Evolutionary conservation across 1,139 yeast genomes (phyloP).

Genomic region (Ogataea hybrid): DNA sequence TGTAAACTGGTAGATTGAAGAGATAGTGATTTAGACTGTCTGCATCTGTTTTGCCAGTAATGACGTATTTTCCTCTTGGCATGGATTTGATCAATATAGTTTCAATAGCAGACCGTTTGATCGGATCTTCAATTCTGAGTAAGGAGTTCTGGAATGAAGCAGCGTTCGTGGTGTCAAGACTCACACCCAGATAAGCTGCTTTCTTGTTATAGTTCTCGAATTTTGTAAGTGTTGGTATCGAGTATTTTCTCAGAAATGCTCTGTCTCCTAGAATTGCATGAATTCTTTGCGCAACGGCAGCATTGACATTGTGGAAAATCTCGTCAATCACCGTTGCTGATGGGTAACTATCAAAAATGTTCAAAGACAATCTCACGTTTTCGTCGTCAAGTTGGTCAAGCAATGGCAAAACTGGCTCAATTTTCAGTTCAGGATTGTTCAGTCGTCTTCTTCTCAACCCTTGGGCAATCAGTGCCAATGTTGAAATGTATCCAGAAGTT

Average conservation of each 20-base stretch:
- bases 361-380: slow-evolving; percentile 65
- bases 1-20: slow-evolving; percentile 78
- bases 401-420: slow-evolving; percentile 60
- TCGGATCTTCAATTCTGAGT: slow-evolving; percentile 59
- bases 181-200: slow-evolving; percentile 61
- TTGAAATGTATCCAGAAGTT: slow-evolving; percentile 63
- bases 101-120: slow-evolving; percentile 73
- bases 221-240: slow-evolving; percentile 79
- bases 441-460: slow-evolving; percentile 75
- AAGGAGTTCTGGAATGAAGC: slow-evolving; percentile 74
- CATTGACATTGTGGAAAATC: slow-evolving; percentile 75
- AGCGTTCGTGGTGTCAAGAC: slow-evolving; percentile 72
- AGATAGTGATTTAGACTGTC: slow-evolving; percentile 78
- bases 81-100: slow-evolving; percentile 78
- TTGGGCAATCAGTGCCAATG: slow-evolving; percentile 63
- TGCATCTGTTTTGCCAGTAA: slow-evolving; percentile 86
- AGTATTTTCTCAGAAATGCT: slow-evolving; percentile 85
- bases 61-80: slow-evolving; percentile 81
- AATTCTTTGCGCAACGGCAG: slow-evolving; percentile 79
- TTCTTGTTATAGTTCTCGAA: slow-evolving; percentile 77
- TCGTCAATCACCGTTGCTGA: slow-evolving; percentile 69
- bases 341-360: slow-evolving; percentile 63
- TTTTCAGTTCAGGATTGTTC: slow-evolving; percentile 46
- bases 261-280: slow-evolving; percentile 75
- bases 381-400: slow-evolving; percentile 87